Base-by-base conservation (phyloP, 257 asterid species). In the Anisodus tanguticus region DNA sequence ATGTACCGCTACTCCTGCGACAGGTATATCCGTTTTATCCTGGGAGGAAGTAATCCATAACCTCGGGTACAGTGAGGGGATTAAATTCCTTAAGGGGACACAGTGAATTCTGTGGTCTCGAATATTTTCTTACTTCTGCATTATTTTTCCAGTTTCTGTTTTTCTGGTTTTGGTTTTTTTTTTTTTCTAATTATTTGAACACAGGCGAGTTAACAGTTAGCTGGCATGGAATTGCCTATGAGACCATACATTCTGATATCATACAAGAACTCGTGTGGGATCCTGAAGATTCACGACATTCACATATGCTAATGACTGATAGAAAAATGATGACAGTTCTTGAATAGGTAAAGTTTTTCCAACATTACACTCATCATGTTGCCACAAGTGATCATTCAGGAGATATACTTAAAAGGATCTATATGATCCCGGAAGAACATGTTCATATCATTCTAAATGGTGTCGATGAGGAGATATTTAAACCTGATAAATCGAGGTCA, bases 141-240 rank as follows among this genome's bases (percentile, higher is more conserved):
- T n/a, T n/a, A n/a, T n/a, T n/a, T n/a, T n/a, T n/a, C n/a, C n/a
- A n/a, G n/a, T n/a, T n/a, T n/a, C n/a, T n/a, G n/a, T n/a, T n/a
- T n/a, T n/a, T n/a, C n/a, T n/a, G n/a, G n/a, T n/a, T n/a, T n/a
- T n/a, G n/a, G n/a, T n/a, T n/a, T n/a, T n/a, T n/a, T n/a, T n/a
- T n/a, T n/a, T n/a, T n/a, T n/a, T n/a, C n/a, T n/a, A n/a, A n/a
- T n/a, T n/a, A n/a, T n/a, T n/a, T n/a, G n/a, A n/a, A n/a, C n/a
- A n/a, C n/a, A n/a, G n/a, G n/a, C n/a, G n/a, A n/a, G n/a, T n/a
- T n/a, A n/a, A n/a, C 92, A 4, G 97, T 90, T 31, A 91, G 92
- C 43, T 93, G 97, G 97, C 97, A 93, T 22, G 97, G 97, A 22
- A 92, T 93, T 9, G 95, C 92, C 0, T 93, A 91, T 4, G 97